Conservation (phyloP, 805 yeast genomes). For the Ascoidea asiatica region DNA sequence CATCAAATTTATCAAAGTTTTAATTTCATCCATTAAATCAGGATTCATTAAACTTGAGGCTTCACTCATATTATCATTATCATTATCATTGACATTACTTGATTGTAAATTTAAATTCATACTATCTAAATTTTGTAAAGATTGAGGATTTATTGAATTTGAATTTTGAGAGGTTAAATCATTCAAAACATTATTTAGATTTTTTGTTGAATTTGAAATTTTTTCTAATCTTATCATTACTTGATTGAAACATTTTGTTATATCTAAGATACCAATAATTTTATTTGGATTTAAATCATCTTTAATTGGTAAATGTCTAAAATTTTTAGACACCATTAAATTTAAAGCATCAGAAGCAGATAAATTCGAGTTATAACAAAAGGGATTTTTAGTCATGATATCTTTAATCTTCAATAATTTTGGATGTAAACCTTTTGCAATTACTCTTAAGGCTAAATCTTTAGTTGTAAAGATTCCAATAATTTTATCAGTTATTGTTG, state of each 20-base stretch:
- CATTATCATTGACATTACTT: too few species aligned
- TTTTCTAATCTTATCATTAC: slow-evolving; percentile 29
- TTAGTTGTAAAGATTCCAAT: slow-evolving; percentile 31
- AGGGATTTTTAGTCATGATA: slow-evolving; percentile 27
- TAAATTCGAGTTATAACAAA: slow-evolving; percentile 21
- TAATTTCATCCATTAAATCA: slow-evolving; percentile 19
- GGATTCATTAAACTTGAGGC: not conserved
- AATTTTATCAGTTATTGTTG: slow-evolving; percentile 14
- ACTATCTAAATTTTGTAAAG: slow-evolving; percentile 10
- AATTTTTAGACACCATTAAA: slow-evolving; percentile 26
- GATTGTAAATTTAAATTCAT: slow-evolving; percentile 13
- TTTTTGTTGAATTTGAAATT: slow-evolving; percentile 23
- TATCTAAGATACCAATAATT: slow-evolving; percentile 30
- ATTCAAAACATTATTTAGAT: slow-evolving; percentile 15
- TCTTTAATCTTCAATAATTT: slow-evolving; percentile 17
- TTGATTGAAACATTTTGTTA: slow-evolving; percentile 32
- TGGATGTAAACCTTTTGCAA: slow-evolving; percentile 19
- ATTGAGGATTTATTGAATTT: not conserved
- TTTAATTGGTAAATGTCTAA: slow-evolving; percentile 29
- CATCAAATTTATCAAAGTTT: slow-evolving; percentile 23
- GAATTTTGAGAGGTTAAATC: slow-evolving; percentile 13
- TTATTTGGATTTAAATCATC: slow-evolving; percentile 18
- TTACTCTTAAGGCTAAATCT: slow-evolving; percentile 31
- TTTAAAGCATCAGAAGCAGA: slow-evolving; percentile 28
- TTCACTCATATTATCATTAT: not conserved